A percentile compares a stretch with the other conserved stretches of the same genome.
phyloP scores from a whole-genome alignment of 2,329 filamentous ascomycete genomes.

The Aquanectria penicillioides region DNA sequence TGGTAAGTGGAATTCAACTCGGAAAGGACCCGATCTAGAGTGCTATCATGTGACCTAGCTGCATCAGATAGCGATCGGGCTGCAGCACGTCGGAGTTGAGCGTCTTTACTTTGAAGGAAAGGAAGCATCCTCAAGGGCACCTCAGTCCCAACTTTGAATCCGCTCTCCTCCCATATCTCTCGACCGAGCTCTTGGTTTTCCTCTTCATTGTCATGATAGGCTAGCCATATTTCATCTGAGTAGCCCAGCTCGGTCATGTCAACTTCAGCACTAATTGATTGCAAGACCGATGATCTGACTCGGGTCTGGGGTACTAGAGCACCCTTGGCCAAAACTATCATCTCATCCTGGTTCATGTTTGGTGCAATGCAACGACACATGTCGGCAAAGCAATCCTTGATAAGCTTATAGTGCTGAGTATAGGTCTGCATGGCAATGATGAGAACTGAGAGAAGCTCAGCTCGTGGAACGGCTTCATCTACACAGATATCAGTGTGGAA shows the following conservation, averaged over 20 bases:
- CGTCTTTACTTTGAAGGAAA: constrained; percentile 83
- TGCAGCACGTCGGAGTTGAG: constrained; percentile 83
- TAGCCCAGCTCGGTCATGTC: constrained; percentile 89
- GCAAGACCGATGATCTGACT: constrained; percentile 85
- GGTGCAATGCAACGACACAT: constrained; percentile 85
- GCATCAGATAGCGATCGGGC: constrained; percentile 84
- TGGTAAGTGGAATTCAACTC: constrained; percentile 77
- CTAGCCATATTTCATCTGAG: constrained; percentile 92
- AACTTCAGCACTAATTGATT: constrained; percentile 90
- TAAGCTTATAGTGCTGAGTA: constrained; percentile 91
- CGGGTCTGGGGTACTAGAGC: constrained; percentile 80
- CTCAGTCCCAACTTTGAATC: constrained; percentile 73
- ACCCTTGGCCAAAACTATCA: constrained; percentile 79
- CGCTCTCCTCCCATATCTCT: constrained; percentile 96
- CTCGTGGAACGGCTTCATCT: constrained; percentile 79
- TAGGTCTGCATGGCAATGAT: constrained; percentile 88
- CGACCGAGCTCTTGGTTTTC: constrained; percentile 86
- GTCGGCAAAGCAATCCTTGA: constrained; percentile 92
- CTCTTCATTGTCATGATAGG: constrained; percentile 87
- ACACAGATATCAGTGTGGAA: constrained; percentile 87
- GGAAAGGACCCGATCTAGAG: constrained; percentile 70
- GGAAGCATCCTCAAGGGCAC: constrained; percentile 75
- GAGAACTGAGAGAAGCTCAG: constrained; percentile 75
- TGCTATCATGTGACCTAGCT: constrained; percentile 67
- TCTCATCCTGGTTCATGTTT: constrained; percentile 79